Conservation (phyloP, 2,329 filamentous ascomycete genomes). For the Thielaviopsis populi region DNA sequence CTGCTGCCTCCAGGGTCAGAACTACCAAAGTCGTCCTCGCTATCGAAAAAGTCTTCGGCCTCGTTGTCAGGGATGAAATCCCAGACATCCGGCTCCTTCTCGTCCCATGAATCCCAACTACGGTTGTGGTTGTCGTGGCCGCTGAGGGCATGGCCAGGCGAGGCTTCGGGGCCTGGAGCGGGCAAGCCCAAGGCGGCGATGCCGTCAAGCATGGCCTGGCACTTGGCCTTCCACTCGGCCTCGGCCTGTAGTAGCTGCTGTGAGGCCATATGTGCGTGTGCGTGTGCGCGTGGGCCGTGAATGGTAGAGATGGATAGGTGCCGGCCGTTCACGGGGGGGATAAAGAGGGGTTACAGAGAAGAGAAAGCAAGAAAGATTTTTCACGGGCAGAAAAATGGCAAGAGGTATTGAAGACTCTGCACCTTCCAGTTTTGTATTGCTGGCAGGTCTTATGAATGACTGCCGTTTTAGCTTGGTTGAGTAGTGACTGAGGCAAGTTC, state of each 20-base stretch:
- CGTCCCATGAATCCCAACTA: conserved; percentile 39
- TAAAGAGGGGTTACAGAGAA: neutral
- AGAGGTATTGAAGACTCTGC: neutral
- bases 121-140: conserved; percentile 38
- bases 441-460: neutral
- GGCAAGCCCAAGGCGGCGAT: conserved; percentile 55
- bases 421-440: neutral
- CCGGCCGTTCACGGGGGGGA: neutral
- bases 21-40: conserved; percentile 23
- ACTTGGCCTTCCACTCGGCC: conserved; percentile 64
- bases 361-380: neutral
- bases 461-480: neutral
- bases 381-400: neutral
- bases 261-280: conserved; percentile 6
- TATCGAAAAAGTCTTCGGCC: conserved; percentile 38
- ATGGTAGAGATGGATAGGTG: too few species aligned
- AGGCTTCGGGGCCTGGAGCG: conserved; percentile 24
- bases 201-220: conserved; percentile 72
- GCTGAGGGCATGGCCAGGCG: conserved; percentile 22
- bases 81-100: conserved; percentile 72
- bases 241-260: neutral
- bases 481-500: neutral
- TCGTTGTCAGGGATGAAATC: conserved; percentile 71
- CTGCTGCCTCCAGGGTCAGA: conserved; percentile 20
- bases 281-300: too few species aligned